Evolutionary conservation across 2,329 filamentous ascomycete species (phyloP), one percentile per base, ranked within the genome.

Genomic region (Stagonosporopsis cucurbitacearum): DNA sequence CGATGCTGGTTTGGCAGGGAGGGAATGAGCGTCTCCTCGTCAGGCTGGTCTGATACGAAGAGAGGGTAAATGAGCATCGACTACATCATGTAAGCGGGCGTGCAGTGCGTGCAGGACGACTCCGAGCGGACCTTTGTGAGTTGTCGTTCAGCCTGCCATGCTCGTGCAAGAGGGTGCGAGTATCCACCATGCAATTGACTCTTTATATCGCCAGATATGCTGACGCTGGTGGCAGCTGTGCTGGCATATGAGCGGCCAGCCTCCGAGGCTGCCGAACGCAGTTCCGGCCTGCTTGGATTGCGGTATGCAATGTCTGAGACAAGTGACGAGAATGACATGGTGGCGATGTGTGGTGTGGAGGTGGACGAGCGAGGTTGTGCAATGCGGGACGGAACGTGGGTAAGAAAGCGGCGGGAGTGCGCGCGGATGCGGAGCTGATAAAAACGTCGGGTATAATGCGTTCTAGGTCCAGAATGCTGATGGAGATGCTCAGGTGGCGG

Each of bases 31-130:
- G 88, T 90, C 80, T 97, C 91, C 79, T 98, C 94, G 70, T 98
- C 91, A 32, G 94, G 90, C 71, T 91, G 86, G 77, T 99, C 95
- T 69, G 95, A 96, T 63, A 99, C 86, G 81, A 99, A 99, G 64
- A 99, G 84, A 12, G 95, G 95, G 79, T 96, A 98, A 71, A 99
- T 97, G 70, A 99, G 88, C 95, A 98, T 98, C 33, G 93, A 95
- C 92, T 96, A 69, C 28, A 19, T 40, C 2, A 37, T 56, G 62
- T 74, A 44, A 72, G 67, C 53, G 49, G 25, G 47, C 40, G 49
- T 20, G 23, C 36, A 23, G 45, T 39, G 25, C 33, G 20, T 11
- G 33, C 17, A 22, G 13, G 33, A 35, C 40, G 12, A 39, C 54
- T 53, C 36, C 49, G 50, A 49, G 42, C 69, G 45, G 45, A 78